Evolutionary conservation across 768 basidiomycete genomes (phyloP), one percentile per base, ranked within the genome.

Genomic region (Lactarius hengduanensis): DNA sequence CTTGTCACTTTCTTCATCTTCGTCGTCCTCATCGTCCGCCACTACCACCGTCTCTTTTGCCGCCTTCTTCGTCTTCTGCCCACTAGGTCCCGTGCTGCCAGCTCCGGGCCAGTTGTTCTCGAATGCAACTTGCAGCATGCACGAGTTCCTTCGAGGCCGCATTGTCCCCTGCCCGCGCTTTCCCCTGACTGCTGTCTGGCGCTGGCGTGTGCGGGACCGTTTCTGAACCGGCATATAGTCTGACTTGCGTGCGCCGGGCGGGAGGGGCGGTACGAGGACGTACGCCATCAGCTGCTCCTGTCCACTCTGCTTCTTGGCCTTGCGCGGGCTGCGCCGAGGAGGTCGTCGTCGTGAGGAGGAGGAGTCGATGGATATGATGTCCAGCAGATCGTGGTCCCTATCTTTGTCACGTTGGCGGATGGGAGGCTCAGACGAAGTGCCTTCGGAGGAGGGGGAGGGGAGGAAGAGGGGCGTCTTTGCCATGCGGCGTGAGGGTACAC

Each of bases 101-200:
- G 47, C 15, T 22, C 32, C 30, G 15, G n/a, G 28, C 16, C 30
- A 45, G 20, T 69, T 67, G 10, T 57, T 66, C 20, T 43, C 61
- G 30, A 69, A 67, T 22, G 65, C 58, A 22, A 43, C 53, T n/a
- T 64, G 60, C 18, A 63, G 68, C 2, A 43, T 43, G 34, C 9
- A 55, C 58, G 55, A 63, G 69, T 1, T 20, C 54, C 1, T 11
- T n/a, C 22, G 61, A 8, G 18, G 62, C 47, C 16, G 54, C 20
- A 9, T 67, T 59, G 22, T 63, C 43, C 38, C 59, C 64, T 1
- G 45, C 57, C 3, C 30, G 47, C 10, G n/a, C 2, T 15, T 62
- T 28, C 0, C 13, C 30, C 13, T 62, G 11, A 16, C 30, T 9
- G 16, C 3, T 2, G 11, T 7, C 1, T 15, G 40, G n/a, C 20